Evolutionary conservation across 306 rosid species (phyloP).

Genomic region (Lithocarpus polystachyus): DNA sequence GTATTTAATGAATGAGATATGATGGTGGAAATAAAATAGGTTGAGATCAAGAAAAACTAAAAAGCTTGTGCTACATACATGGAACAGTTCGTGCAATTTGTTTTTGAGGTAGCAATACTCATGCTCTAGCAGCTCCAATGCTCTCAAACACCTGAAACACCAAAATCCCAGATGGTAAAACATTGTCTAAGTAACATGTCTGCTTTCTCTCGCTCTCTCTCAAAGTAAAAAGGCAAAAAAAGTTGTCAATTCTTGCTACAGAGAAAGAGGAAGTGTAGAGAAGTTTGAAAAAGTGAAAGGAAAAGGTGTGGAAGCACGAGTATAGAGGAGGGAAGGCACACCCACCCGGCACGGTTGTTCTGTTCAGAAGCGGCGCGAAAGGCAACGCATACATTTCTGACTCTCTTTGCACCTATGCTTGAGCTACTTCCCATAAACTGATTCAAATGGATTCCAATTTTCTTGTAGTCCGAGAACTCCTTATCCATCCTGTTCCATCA

Average conservation of each 20-base stretch:
- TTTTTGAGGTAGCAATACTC: slow-evolving; percentile 93
- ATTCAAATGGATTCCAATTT: slow-evolving; percentile 86
- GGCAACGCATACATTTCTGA: slow-evolving; percentile 80
- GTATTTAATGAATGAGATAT: background rate
- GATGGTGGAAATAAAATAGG: background rate
- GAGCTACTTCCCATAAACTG: slow-evolving; percentile 96
- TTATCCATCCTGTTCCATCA: slow-evolving; percentile 53
- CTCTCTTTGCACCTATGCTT: slow-evolving; percentile 93
- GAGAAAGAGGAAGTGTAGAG: background rate
- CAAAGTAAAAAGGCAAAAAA: background rate
- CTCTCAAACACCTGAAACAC: slow-evolving; percentile 67
- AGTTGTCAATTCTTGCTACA: background rate
- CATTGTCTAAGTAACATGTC: background rate
- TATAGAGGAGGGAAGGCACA: slow-evolving; percentile 12
- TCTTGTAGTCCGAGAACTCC: slow-evolving; percentile 69
- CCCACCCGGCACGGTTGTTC: slow-evolving; percentile 75
- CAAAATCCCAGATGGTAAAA: background rate
- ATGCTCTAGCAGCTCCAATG: slow-evolving; percentile 83
- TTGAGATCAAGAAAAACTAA: background rate
- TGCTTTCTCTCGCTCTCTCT: background rate
- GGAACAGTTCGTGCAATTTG: slow-evolving; percentile 89
- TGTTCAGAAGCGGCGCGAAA: slow-evolving; percentile 86
- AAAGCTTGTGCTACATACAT: slow-evolving; percentile 33
- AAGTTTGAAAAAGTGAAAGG: background rate
- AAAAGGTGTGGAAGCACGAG: slow-evolving; percentile 5